Evolutionary conservation across 2,329 filamentous ascomycete species (phyloP).

Genomic region (Chaetomiaceae sp.): DNA sequence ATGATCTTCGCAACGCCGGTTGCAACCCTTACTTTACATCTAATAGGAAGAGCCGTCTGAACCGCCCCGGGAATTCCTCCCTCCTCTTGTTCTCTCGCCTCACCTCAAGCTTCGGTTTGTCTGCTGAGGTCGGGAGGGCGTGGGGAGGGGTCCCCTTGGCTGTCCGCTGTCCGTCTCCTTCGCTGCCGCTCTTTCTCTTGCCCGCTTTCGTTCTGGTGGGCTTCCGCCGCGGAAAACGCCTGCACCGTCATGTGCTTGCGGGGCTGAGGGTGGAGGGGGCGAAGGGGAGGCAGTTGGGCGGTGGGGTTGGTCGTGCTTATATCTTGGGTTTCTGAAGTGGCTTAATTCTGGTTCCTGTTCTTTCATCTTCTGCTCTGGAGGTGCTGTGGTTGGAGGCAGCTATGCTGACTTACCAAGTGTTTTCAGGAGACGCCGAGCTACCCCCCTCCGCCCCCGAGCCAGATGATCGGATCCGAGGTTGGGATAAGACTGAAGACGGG

Average conservation of each 20-base stretch:
- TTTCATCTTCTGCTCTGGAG: background rate
- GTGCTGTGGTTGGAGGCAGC: background rate
- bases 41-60: conserved; percentile 40
- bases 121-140: background rate
- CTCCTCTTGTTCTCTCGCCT: conserved; percentile 4
- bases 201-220: conserved; percentile 5
- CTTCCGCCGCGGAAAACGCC: conserved; percentile 17
- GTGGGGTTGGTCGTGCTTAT: conserved; percentile 35
- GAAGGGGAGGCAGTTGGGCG: conserved; percentile 14
- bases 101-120: background rate
- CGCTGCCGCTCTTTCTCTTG: conserved; percentile 8
- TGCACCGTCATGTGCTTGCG: conserved; percentile 34
- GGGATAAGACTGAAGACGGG: too few relatives aligned
- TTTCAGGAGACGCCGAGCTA: too few relatives aligned
- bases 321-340: conserved; percentile 35
- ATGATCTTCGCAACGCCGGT: conserved; percentile 31
- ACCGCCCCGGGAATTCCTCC: conserved; percentile 19
- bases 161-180: conserved; percentile 10
- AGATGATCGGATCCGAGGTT: too few relatives aligned
- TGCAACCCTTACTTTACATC: conserved; percentile 29
- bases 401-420: background rate
- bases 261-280: conserved; percentile 16
- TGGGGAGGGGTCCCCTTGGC: background rate
- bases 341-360: conserved; percentile 10
- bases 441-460: too few relatives aligned